Evolutionary conservation across 2,329 filamentous ascomycete species (phyloP).

Genomic region (Penicillium sp.): DNA sequence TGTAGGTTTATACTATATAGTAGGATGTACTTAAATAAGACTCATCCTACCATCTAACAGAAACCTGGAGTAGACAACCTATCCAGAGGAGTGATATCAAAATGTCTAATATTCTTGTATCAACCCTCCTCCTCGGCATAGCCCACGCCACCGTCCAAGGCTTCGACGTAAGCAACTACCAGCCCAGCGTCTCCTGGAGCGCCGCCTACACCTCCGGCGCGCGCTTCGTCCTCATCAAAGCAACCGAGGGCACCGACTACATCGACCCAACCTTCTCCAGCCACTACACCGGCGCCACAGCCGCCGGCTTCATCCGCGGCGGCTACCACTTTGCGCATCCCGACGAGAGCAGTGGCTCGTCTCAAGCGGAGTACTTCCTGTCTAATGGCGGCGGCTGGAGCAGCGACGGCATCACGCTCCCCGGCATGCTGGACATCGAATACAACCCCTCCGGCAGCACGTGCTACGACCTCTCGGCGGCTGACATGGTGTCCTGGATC

Average conservation of each 20-base stretch:
- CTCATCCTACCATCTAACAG: too few relatives aligned
- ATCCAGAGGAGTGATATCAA: neutral
- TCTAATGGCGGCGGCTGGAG: constrained; percentile 54
- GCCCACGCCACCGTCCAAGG: constrained; percentile 25
- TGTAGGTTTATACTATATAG: too few relatives aligned
- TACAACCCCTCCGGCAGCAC: constrained; percentile 33
- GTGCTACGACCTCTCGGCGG: constrained; percentile 46
- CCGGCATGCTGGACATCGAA: constrained; percentile 57
- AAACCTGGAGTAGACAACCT: too few relatives aligned
- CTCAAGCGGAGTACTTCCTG: constrained; percentile 52
- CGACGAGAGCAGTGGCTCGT: constrained; percentile 39
- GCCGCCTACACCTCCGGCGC: constrained; percentile 26
- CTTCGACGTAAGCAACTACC: constrained; percentile 32
- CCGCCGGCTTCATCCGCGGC: constrained; percentile 52
- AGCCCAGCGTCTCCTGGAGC: constrained; percentile 25
- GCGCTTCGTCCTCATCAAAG: constrained; percentile 34
- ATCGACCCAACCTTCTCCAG: constrained; percentile 44
- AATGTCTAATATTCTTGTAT: neutral
- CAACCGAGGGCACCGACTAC: constrained; percentile 50
- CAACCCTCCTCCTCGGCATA: constrained; percentile 10
- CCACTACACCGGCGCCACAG: constrained; percentile 50
- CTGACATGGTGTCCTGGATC: constrained; percentile 52
- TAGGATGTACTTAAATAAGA: too few relatives aligned
- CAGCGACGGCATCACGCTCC: constrained; percentile 52
- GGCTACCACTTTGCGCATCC: constrained; percentile 56